Conservation (phyloP, 192 early-diverging fungal species). For the Backusella tarrabulga region DNA sequence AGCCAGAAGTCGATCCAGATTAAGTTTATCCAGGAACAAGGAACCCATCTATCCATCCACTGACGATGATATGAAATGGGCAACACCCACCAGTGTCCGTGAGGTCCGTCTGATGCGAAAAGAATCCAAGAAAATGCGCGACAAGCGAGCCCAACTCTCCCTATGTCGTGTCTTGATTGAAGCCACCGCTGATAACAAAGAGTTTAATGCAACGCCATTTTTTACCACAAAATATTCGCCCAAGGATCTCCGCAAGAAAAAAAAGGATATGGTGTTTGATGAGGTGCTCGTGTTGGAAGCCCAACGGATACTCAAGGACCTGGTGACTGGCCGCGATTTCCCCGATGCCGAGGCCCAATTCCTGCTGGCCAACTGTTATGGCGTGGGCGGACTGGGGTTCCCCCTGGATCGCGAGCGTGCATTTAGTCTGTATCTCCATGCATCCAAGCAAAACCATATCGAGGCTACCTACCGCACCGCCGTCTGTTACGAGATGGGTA, state of each 20-base stretch:
- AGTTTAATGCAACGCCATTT: neutral
- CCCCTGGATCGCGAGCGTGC: constrained; percentile 84
- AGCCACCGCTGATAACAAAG: neutral
- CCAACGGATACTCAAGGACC: constrained; percentile 80
- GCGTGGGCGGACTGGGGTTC: constrained; percentile 82
- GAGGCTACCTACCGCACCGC: constrained; percentile 90
- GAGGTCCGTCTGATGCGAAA: neutral
- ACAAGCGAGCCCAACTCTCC: neutral
- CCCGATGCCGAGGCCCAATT: constrained; percentile 86
- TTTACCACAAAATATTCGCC: neutral
- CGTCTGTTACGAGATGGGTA: constrained; percentile 95
- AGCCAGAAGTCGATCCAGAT: neutral
- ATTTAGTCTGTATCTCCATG: constrained; percentile 87
- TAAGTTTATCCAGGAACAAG: neutral
- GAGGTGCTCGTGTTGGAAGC: constrained; percentile 78
- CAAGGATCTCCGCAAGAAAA: constrained; percentile 23
- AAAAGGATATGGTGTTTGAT: constrained; percentile 64
- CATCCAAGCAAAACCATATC: constrained; percentile 88
- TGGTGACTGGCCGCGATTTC: constrained; percentile 61
- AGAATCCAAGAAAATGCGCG: neutral
- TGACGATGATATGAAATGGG: neutral
- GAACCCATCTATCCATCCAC: neutral
- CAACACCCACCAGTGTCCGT: neutral
- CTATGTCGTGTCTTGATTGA: neutral
- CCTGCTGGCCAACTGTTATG: constrained; percentile 88